Evolutionary conservation across 1,284 basidiomycete species (phyloP), one percentile per base, ranked within the genome.

Genomic region (Papiliotrema flavescens): DNA sequence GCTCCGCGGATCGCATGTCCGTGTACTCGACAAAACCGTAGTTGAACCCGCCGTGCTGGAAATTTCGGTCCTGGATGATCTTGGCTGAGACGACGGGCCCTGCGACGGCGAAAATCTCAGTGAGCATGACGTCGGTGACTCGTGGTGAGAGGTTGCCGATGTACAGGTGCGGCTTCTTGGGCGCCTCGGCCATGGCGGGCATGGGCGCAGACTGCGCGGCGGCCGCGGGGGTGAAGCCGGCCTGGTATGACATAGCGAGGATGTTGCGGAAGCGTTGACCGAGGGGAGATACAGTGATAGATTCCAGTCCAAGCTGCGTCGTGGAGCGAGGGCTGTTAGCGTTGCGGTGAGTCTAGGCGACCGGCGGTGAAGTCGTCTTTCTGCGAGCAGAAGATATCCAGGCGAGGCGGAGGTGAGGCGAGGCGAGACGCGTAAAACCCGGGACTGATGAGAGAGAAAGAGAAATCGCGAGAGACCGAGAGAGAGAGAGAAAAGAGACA

Each of bases 11-110:
- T 59, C 90, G 87, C 88, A 98, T 94, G 76, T 98, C 93, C 75
- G 88, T 87, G 79, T 94, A 96, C 79, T 95, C 92, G 75, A 96
- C 94, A 78, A 95, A 98, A 65, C 95, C 95, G 73, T 98, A 98
- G 81, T 96, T 97, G 77, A 95, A 87, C 54, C 92, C 93, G 56
- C 91, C 94, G 73, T 96, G 93, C 78, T 94, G 90, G 76, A 92
- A 96, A 81, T 94, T 97, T 67, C 92, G 86, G 80, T 98, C 94
- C 43, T 93, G 92, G 73, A 98, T 96, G 75, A 98, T 97, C 85
- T 98, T 98, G 75, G 96, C 94, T 69, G 91, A 89, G 76, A 94
- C 90, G 60, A 97, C 92, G 57, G 89, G 86, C 40, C 94, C 94
- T 69, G 91, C 90, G 67, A 96, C 90, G 70, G 90, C 90, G 75